These are phyloP conservation scores for Leccinum variicolor DNA, from an alignment of 768 basidiomycete genomes.

Conservation along the genomic window DNA sequence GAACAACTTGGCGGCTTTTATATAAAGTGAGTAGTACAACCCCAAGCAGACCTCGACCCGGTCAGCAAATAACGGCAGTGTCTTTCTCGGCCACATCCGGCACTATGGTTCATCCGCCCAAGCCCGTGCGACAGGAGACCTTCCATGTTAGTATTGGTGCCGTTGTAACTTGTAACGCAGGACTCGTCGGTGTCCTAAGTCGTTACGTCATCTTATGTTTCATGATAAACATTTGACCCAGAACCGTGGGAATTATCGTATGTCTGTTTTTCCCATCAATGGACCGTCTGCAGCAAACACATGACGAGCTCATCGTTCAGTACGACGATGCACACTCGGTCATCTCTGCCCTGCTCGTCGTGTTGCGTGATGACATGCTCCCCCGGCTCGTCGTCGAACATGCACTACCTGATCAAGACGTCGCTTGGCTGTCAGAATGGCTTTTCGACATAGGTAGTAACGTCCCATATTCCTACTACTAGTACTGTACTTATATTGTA, in stretches of 20 bases:
- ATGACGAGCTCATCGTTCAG: conserved; percentile 44
- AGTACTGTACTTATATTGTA: background rate
- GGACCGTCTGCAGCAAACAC: conserved; percentile 40
- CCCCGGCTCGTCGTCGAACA: conserved; percentile 61
- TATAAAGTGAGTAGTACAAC: background rate
- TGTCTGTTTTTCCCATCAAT: background rate
- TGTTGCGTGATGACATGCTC: conserved; percentile 53
- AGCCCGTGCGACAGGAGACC: background rate
- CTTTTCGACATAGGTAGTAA: conserved; percentile 57
- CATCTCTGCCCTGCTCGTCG: conserved; percentile 46
- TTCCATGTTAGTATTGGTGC: background rate
- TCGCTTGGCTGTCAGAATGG: conserved; percentile 58
- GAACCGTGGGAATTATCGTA: background rate
- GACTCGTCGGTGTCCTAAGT: no score
- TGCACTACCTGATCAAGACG: conserved; percentile 42
- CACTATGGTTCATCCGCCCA: background rate
- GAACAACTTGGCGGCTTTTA: background rate
- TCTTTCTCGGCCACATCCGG: background rate
- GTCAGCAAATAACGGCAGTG: background rate
- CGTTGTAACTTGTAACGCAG: no score
- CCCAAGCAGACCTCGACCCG: background rate
- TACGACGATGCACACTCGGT: conserved; percentile 49
- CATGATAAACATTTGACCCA: background rate
- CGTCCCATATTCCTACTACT: background rate
- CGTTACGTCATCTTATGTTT: background rate